Evolutionary conservation across 371 early-diverging fungal genomes (phyloP), one percentile per base, ranked within the genome.

Genomic region (Mortierella sp.): DNA sequence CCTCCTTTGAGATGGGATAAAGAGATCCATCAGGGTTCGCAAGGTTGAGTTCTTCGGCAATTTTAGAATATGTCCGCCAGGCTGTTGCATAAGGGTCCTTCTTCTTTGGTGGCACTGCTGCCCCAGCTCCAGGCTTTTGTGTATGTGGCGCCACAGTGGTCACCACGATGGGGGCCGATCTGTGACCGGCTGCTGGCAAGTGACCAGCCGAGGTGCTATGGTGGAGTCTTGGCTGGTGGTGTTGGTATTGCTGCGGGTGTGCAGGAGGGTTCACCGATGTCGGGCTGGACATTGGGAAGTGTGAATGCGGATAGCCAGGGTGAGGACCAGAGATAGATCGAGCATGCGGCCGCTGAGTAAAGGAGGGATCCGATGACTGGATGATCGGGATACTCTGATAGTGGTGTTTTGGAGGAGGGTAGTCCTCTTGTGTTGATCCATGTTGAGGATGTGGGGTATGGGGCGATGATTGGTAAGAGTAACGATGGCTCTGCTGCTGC

Each of bases 71-170:
- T 5, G 74, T 73, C 22, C 74, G 22, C 74, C 74, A 73, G 37
- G 74, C 74, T 2, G 74, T 73, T 21, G 74, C 74, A 51, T 73
- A 73, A 7, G 74, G 74, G 24, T 73, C 74, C 45, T 73, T 73
- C 59, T 67, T 67, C n/a, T 51, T 73, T 73, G 45, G 40, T 34
- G 29, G 54, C 21, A 27, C n/a, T n/a, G n/a, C n/a, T n/a, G 21
- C 53, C 3, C 45, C 39, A 3, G 22, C n/a, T 10, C 27, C 54
- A 41, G 53, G 21, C 8, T 46, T 57, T 22, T 31, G 17, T 41
- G 19, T 40, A 7, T 22, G 29, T 31, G 43, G 22, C 19, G 47
- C 31, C 2, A 29, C 22, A n/a, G 52, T 17, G 3, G 46, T 31
- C 8, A 43, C 39, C 2, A 17, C 43, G 7, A 54, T 29, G 27